These are phyloP conservation scores for Ligustrum vulgare DNA, from an alignment of 257 asterid species.

Conservation along the genomic window DNA sequence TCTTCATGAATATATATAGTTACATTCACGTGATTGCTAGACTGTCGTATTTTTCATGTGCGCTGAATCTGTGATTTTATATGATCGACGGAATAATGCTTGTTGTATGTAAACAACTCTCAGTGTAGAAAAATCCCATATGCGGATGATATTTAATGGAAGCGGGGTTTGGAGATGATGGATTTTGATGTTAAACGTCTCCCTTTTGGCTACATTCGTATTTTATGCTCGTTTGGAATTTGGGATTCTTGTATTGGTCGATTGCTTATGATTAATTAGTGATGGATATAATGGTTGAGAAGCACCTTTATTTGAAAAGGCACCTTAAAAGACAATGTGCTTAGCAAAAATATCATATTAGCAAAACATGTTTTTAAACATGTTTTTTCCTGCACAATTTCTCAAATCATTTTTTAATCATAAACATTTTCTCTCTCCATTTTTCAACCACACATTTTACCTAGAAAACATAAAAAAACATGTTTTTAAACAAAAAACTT, in stretches of 20 bases:
- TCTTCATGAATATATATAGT: not conserved
- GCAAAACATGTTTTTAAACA: no score
- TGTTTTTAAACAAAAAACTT: no score
- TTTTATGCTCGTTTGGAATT: not conserved
- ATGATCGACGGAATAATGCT: not conserved
- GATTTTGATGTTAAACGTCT: not conserved
- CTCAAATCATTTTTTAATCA: no score
- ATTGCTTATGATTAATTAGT: not conserved
- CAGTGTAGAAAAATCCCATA: not conserved
- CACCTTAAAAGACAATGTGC: not conserved
- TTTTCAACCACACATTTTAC: no score
- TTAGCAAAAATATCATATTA: conserved; percentile 12
- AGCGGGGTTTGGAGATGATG: not conserved
- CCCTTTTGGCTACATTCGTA: not conserved
- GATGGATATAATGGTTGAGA: not conserved
- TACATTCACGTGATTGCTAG: conserved; percentile 18
- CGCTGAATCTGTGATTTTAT: conserved; percentile 18
- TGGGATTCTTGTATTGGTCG: not conserved
- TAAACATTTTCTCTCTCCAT: no score
- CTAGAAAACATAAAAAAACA: no score
- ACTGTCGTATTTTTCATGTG: not conserved
- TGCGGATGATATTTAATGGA: not conserved
- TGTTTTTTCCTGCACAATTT: no score
- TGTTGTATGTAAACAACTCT: not conserved
- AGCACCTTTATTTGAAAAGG: not conserved